Base-by-base conservation (phyloP, 306 rosid genomes). In the Trifolium fragiferum region DNA sequence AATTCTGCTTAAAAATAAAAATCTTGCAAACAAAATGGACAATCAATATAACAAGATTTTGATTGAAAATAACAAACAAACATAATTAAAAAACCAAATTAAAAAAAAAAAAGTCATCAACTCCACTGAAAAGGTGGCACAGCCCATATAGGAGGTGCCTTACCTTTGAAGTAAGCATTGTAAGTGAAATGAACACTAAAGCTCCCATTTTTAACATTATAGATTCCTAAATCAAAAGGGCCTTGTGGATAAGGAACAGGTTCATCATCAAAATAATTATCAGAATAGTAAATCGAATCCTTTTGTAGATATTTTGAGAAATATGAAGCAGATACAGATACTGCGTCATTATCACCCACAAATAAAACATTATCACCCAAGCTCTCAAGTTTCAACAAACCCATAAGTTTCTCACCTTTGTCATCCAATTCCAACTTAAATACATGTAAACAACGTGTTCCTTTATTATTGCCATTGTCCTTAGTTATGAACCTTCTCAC, bases 141-240 rank as follows among this genome's bases (percentile, higher is more conserved):
- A 54, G 20, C 30, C 61, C 61, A 54, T 20, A 54, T 54, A n/a
- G 68, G 47, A 63, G 68, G 68, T 35, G 47, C 14, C 27, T 1
- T 35, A 16, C 27, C 8, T 7, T 62, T 62, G 27, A 35, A 35
- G 14, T 35, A 62, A 8, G 68, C 1, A 1, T 62, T 63, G 9
- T 63, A 63, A 15, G 49, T n/a, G 15, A 2, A 63, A 63, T 63
- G 68, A 32, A 35, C 8, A 16, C 25, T 8, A 10, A 63, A 63
- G 3, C 9, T 63, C 18, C 9, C 15, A 16, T 63, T 1, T 37
- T 61, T 61, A 6, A 61, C n/a, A 4, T 63, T 63, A 10, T 63
- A 63, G 3, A 63, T 16, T 18, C 68, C 68, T 8, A 35, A 10
- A 37, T 63, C 49, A 37, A 61, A 61, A 30, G 67, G 67, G 6